Percentiles rank a stretch among this genome's conserved stretches.
Evolutionary conservation across 2,329 filamentous ascomycete genomes (phyloP).

Genomic region (Graphilbum fragrans): DNA sequence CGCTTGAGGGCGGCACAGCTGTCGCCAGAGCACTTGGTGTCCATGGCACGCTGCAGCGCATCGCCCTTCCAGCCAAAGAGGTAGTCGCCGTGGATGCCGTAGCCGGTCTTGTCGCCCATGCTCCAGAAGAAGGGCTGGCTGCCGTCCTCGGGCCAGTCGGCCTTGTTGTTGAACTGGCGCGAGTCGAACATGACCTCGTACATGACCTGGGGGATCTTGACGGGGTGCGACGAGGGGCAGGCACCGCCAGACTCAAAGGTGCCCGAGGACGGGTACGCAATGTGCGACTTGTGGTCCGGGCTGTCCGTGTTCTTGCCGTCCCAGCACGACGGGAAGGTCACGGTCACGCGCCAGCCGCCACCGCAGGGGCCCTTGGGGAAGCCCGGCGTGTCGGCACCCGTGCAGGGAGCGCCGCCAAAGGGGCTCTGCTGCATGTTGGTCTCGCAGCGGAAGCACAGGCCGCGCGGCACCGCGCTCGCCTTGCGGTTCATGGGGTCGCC

Average conservation of each 20-base stretch:
- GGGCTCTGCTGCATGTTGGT: constrained; percentile 13
- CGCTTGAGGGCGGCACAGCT: constrained; percentile 11
- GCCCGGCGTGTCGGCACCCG: constrained; percentile 21
- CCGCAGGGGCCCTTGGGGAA: constrained; percentile 24
- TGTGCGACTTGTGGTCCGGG: constrained; percentile 24
- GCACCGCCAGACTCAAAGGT: constrained; percentile 13
- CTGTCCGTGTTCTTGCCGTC: constrained; percentile 30
- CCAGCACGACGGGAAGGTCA: constrained; percentile 30
- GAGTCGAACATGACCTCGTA: constrained; percentile 13
- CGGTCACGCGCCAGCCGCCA: constrained; percentile 27
- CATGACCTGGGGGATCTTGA: constrained; percentile 14
- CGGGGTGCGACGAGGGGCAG: constrained; percentile 11
- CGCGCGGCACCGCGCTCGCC: constrained; percentile 9
- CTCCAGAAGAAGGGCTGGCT: constrained; percentile 17
- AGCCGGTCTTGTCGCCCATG: constrained; percentile 12
- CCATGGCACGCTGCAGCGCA: constrained; percentile 11
- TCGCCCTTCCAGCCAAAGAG: constrained; percentile 14
- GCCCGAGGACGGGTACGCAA: constrained; percentile 9
- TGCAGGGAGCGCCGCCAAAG: constrained; percentile 15
- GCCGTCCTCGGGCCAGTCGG: constrained; percentile 22
- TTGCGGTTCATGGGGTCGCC: constrained; percentile 11
- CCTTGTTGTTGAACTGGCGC: constrained; percentile 19
- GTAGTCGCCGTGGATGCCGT: constrained; percentile 14
- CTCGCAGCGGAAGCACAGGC: constrained; percentile 15
- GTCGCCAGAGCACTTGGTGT: constrained; percentile 12